phyloP scores from a whole-genome alignment of 2,329 filamentous ascomycete species.

The Pezicula neosporulosa region DNA sequence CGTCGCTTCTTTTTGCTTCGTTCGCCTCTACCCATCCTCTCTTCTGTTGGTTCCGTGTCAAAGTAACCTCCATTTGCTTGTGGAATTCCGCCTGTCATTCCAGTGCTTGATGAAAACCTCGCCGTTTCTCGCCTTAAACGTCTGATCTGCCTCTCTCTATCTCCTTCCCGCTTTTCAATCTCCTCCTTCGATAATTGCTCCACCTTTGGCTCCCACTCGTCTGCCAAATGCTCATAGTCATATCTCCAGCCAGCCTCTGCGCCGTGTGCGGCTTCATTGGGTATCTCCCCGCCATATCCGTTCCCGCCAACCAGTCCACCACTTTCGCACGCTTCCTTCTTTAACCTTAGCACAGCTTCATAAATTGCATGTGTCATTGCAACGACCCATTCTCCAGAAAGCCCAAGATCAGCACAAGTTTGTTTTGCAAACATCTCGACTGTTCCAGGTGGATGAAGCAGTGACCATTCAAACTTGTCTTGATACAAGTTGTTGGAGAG shows the following conservation, averaged over 20 bases:
- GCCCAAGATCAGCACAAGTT: conserved; percentile 87
- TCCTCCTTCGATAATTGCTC: conserved; percentile 88
- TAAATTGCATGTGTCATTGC: conserved; percentile 96
- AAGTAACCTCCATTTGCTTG: conserved; percentile 44
- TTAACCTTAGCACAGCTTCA: conserved; percentile 85
- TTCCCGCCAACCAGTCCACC: conserved; percentile 74
- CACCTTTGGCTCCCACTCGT: conserved; percentile 81
- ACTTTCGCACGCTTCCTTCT: conserved; percentile 95
- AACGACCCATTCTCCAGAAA: conserved; percentile 89
- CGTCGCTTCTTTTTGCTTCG: conserved; percentile 92
- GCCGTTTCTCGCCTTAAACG: conserved; percentile 87
- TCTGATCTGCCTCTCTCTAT: conserved; percentile 86
- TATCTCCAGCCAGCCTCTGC: conserved; percentile 89
- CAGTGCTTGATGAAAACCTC: conserved; percentile 81
- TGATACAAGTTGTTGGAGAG: conserved; percentile 88
- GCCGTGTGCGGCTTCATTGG: conserved; percentile 85
- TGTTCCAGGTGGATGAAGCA: conserved; percentile 86
- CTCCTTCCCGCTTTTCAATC: conserved; percentile 94
- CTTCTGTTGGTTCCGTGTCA: conserved; percentile 55
- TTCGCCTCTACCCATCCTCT: conserved; percentile 87
- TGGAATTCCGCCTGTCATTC: conserved; percentile 74
- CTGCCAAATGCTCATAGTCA: conserved; percentile 83
- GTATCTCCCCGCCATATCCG: conserved; percentile 65
- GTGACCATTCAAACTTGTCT: conserved; percentile 97
- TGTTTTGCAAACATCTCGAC: conserved; percentile 89